Evolutionary conservation across 805 yeast species (phyloP).

Genomic region (Lipomyces mesembrius): DNA sequence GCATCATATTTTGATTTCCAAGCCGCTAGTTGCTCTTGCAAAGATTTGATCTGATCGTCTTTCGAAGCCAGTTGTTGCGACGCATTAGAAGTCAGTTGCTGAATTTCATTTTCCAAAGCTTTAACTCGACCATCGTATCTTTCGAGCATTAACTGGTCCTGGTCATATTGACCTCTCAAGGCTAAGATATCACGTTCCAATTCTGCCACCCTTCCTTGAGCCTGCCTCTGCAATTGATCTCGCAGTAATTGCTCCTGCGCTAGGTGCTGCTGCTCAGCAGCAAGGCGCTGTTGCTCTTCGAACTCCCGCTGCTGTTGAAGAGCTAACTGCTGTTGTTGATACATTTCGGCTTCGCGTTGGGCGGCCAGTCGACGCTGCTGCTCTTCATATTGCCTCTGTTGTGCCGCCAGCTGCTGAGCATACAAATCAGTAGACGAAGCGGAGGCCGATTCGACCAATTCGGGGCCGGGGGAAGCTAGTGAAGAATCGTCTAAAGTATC

Average conservation of each 20-base stretch:
- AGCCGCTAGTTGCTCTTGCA: slow-evolving; percentile 73
- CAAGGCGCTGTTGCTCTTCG: slow-evolving; percentile 76
- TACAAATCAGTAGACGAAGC: slow-evolving; percentile 45
- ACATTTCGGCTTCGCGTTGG: slow-evolving; percentile 66
- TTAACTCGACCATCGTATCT: slow-evolving; percentile 88
- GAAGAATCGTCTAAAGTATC: slow-evolving; percentile 40
- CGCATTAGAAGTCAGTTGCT: slow-evolving; percentile 63
- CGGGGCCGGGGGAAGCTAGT: slow-evolving; percentile 40
- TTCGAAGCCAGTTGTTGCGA: slow-evolving; percentile 74
- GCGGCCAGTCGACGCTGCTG: slow-evolving; percentile 48
- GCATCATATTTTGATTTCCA: slow-evolving; percentile 91
- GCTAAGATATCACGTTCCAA: slow-evolving; percentile 79
- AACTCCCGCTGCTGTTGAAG: slow-evolving; percentile 67
- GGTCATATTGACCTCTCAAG: slow-evolving; percentile 80
- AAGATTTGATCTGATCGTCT: slow-evolving; percentile 67
- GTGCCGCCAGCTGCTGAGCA: slow-evolving; percentile 50
- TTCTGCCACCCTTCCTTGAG: slow-evolving; percentile 78
- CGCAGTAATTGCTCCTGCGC: slow-evolving; percentile 72
- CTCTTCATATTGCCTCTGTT: slow-evolving; percentile 46
- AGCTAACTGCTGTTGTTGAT: slow-evolving; percentile 69
- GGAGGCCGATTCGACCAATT: slow-evolving; percentile 10
- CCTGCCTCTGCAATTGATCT: slow-evolving; percentile 71
- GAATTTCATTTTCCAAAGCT: slow-evolving; percentile 74
- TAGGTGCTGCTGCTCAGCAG: slow-evolving; percentile 66
- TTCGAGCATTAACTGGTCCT: slow-evolving; percentile 78